A percentile compares a stretch with the other conserved stretches of the same genome.
Conservation (phyloP, 2,329 filamentous ascomycete species). For the Ceratocystis alfenasii region DNA sequence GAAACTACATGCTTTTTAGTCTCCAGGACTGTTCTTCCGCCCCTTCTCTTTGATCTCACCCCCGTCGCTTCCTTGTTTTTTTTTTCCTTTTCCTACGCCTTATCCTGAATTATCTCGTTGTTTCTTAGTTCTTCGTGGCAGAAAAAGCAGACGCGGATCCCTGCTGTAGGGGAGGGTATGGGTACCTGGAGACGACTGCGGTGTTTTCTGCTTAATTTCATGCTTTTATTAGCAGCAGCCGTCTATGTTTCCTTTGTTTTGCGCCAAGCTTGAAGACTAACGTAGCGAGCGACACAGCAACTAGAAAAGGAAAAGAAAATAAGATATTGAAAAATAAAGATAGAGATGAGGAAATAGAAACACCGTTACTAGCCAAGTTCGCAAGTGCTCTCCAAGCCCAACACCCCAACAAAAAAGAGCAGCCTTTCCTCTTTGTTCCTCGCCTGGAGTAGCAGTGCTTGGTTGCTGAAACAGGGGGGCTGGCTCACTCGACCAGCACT, state of each 20-base stretch:
- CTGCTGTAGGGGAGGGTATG: background rate
- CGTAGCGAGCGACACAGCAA: too few species aligned
- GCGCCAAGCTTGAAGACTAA: background rate
- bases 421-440: too few species aligned
- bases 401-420: too few species aligned
- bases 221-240: slow-evolving; percentile 5
- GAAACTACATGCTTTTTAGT: background rate
- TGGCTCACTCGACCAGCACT: background rate
- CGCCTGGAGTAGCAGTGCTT: too few species aligned
- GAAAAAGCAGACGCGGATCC: background rate
- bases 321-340: background rate
- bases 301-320: background rate
- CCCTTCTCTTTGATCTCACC: background rate
- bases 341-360: background rate
- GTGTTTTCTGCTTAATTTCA: background rate
- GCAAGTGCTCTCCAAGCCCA: too few species aligned
- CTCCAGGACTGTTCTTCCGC: background rate
- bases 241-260: background rate
- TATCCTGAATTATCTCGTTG: background rate
- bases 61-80: background rate
- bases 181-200: background rate
- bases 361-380: too few species aligned
- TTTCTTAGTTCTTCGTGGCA: background rate
- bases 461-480: background rate
- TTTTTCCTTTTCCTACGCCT: background rate